Evolutionary conservation across 148 eudicot species (phyloP).

Genomic region (Fagopyrum esculentum): DNA sequence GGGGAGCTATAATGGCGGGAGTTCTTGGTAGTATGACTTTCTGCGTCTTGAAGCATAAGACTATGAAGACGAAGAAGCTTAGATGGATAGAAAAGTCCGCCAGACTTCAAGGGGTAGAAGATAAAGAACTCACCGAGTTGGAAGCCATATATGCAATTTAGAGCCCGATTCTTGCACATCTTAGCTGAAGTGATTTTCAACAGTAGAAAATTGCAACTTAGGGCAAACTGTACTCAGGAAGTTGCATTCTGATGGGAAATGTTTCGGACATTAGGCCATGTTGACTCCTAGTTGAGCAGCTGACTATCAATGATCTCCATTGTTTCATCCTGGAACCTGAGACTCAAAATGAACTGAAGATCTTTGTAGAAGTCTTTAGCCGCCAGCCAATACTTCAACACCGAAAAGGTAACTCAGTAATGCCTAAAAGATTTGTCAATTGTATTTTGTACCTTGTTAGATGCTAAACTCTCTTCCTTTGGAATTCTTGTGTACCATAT

Average conservation of each 20-base stretch:
- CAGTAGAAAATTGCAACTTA: no score
- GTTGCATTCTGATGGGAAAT: not conserved
- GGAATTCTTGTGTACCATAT: not conserved
- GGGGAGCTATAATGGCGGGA: conserved; percentile 43
- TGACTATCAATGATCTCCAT: no score
- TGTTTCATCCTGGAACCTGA: no score
- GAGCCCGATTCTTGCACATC: not conserved
- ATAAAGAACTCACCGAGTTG: conserved; percentile 33
- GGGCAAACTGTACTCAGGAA: not conserved
- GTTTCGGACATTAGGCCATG: not conserved
- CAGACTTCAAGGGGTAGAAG: conserved; percentile 14
- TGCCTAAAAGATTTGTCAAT: not conserved
- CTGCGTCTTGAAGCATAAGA: conserved; percentile 50
- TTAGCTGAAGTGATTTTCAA: not conserved
- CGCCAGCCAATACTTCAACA: not conserved
- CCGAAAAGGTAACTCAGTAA: not conserved
- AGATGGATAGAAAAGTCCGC: conserved; percentile 41
- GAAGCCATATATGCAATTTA: conserved; percentile 57
- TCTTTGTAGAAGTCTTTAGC: not conserved
- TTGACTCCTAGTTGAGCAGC: not conserved
- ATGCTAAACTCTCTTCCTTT: not conserved
- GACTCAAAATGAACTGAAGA: no score
- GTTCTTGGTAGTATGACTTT: conserved; percentile 59
- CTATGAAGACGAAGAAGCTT: conserved; percentile 30
- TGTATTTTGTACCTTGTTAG: not conserved